Conservation (phyloP, 2,329 filamentous ascomycete species). For the Epichloe gansuensis region DNA sequence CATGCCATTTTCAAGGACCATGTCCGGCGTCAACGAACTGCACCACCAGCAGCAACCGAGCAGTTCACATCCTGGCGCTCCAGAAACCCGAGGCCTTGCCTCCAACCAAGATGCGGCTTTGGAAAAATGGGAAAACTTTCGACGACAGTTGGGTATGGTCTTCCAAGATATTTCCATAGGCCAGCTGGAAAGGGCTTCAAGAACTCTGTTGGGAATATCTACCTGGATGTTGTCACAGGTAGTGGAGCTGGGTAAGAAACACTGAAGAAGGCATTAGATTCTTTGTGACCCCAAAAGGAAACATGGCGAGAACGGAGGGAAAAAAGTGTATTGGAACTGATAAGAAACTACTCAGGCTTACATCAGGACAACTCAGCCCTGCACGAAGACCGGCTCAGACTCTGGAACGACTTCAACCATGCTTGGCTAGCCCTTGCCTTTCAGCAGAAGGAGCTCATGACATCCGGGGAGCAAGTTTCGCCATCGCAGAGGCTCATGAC, state of each 20-base stretch:
- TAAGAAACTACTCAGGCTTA: slow-evolving; percentile 40
- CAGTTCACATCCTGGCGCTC: slow-evolving; percentile 24
- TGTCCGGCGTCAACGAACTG: slow-evolving; percentile 35
- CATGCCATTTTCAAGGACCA: slow-evolving; percentile 36
- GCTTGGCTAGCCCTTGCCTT: slow-evolving; percentile 79
- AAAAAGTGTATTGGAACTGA: background rate
- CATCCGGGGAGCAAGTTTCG: slow-evolving; percentile 42
- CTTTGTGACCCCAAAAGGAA: too few species aligned
- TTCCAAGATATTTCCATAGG: slow-evolving; percentile 56
- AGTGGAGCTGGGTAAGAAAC: slow-evolving; percentile 38
- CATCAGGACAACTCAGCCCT: slow-evolving; percentile 68
- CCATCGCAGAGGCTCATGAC: slow-evolving; percentile 52
- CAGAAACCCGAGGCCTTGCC: slow-evolving; percentile 39
- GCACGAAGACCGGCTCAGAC: slow-evolving; percentile 61
- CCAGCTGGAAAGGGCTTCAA: slow-evolving; percentile 35
- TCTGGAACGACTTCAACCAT: slow-evolving; percentile 92
- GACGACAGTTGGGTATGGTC: slow-evolving; percentile 48
- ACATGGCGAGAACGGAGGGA: background rate
- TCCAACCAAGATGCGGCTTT: slow-evolving; percentile 46
- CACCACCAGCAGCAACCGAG: slow-evolving; percentile 14
- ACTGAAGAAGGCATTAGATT: background rate
- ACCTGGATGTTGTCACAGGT: slow-evolving; percentile 45
- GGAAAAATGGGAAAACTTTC: slow-evolving; percentile 55
- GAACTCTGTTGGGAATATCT: slow-evolving; percentile 39
- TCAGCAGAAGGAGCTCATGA: slow-evolving; percentile 66